Percentiles rank a stretch among this genome's conserved stretches.
phyloP scores from a whole-genome alignment of 257 asterid genomes.

The Verbena officinalis region DNA sequence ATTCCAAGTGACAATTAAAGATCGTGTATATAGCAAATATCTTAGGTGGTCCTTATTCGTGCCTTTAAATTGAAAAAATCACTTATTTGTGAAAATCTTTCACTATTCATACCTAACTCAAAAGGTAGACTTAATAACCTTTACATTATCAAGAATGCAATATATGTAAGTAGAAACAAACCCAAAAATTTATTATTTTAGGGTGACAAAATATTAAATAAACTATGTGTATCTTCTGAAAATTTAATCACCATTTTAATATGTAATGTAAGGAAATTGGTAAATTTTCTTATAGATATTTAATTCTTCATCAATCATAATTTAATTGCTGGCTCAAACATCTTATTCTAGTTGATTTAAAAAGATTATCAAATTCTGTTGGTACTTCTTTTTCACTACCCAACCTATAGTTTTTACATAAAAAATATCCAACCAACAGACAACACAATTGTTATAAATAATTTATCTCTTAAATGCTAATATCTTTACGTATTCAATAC shows the following conservation, averaged over 20 bases:
- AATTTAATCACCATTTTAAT: too few species aligned
- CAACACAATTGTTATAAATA: not conserved
- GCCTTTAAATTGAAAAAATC: slow-evolving; percentile 11
- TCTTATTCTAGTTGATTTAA: not conserved
- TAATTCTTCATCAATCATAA: too few species aligned
- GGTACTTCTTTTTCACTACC: not conserved
- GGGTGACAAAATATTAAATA: too few species aligned
- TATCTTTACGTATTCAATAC: too few species aligned
- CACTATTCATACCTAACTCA: not conserved
- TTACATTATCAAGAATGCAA: not conserved
- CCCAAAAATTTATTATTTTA: too few species aligned
- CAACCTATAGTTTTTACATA: not conserved
- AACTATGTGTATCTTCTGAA: too few species aligned
- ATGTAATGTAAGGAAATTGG: too few species aligned
- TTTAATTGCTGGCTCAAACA: not conserved
- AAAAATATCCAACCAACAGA: slow-evolving; percentile 11
- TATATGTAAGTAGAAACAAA: too few species aligned
- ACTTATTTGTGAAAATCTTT: slow-evolving; percentile 1
- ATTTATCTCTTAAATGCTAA: too few species aligned
- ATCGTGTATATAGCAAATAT: too few species aligned
- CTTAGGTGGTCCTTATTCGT: not conserved
- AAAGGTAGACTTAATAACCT: not conserved
- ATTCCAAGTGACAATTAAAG: not conserved
- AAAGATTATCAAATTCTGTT: slow-evolving; percentile 4
- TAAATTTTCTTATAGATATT: too few species aligned